These are phyloP conservation scores for Lavandula angustifolia DNA, from an alignment of 257 asterid genomes.

Conservation along the genomic window DNA sequence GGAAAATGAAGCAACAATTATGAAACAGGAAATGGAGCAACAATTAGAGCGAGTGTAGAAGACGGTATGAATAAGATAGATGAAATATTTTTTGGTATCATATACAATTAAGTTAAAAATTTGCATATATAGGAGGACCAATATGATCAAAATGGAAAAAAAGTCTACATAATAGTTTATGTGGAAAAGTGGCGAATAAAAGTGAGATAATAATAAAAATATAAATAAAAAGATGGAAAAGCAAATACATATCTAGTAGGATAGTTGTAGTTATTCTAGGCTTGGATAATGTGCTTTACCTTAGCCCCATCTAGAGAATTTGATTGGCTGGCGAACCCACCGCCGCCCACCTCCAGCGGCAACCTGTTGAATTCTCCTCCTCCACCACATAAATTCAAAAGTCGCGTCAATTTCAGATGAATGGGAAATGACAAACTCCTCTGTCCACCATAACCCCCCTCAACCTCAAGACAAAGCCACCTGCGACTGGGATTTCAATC, in stretches of 20 bases:
- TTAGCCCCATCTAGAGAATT: constrained; percentile 18
- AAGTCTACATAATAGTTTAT: too few species aligned
- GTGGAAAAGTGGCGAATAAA: too few species aligned
- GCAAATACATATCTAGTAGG: not conserved
- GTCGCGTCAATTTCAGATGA: constrained; percentile 41
- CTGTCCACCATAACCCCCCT: not conserved
- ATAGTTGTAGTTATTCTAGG: not conserved
- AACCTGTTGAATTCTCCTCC: constrained; percentile 24
- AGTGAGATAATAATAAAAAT: not conserved
- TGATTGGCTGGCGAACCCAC: constrained; percentile 32
- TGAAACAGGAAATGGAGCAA: too few species aligned
- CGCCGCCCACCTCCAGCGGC: not conserved
- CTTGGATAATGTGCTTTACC: constrained; percentile 19
- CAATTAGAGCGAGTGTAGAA: too few species aligned
- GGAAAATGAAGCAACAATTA: too few species aligned
- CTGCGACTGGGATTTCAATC: constrained; percentile 78
- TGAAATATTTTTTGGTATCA: too few species aligned
- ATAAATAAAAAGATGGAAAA: not conserved
- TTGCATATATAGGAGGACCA: too few species aligned
- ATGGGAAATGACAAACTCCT: constrained; percentile 73
- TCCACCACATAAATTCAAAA: constrained; percentile 35
- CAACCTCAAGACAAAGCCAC: constrained; percentile 38
- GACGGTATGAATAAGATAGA: too few species aligned
- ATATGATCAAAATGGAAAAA: too few species aligned
- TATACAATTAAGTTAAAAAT: too few species aligned